Conservation (phyloP, 257 asterid species). For the Lantana camara region DNA sequence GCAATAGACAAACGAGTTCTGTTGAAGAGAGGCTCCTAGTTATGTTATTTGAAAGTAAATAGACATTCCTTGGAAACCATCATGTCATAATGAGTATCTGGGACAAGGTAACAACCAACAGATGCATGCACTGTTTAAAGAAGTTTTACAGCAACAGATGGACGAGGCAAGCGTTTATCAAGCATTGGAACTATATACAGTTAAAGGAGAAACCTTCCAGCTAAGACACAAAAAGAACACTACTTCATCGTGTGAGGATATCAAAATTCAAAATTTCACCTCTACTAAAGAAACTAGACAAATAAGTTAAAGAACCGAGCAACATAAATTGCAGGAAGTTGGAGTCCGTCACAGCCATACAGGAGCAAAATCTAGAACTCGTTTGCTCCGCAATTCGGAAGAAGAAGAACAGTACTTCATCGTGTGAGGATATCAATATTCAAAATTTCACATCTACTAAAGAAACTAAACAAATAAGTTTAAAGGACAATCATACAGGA, state of each 20-base stretch:
- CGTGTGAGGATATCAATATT: background rate
- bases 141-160: background rate
- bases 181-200: background rate
- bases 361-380: too few species aligned
- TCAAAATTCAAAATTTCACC: background rate
- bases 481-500: too few species aligned
- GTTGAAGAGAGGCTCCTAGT: background rate
- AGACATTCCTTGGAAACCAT: background rate
- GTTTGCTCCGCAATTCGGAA: too few species aligned
- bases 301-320: too few species aligned
- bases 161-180: background rate
- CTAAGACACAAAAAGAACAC: background rate
- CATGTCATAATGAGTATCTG: background rate
- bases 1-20: background rate
- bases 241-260: background rate
- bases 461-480: too few species aligned
- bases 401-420: too few species aligned
- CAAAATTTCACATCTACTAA: background rate
- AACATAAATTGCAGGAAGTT: too few species aligned
- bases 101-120: background rate
- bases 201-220: background rate
- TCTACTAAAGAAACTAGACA: too few species aligned
- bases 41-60: constrained; percentile 1
- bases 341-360: too few species aligned
- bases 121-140: background rate